Conservation (phyloP, 2,329 filamentous ascomycete species). For the Pseudogymnoascus sp. region DNA sequence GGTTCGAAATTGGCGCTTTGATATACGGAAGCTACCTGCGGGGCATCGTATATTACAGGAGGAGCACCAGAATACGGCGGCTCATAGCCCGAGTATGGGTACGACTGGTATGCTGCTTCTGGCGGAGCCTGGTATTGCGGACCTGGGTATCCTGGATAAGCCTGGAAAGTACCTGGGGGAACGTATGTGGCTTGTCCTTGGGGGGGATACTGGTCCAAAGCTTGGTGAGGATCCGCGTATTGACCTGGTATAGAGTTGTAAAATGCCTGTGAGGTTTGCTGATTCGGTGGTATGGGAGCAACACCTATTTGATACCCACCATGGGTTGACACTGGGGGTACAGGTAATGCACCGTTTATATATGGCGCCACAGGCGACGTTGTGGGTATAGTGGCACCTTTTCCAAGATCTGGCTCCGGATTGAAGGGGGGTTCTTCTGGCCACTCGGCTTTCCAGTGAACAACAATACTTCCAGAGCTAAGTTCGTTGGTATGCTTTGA, state of each 20-base stretch:
- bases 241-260: not conserved
- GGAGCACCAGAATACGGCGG: not conserved
- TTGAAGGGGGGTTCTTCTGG: slow-evolving; percentile 66
- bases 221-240: not conserved
- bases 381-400: slow-evolving; percentile 26
- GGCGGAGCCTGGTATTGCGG: not conserved
- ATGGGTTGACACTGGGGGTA: slow-evolving; percentile 23
- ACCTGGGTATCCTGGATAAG: not conserved
- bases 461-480: slow-evolving; percentile 62
- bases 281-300: slow-evolving; percentile 14
- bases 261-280: slow-evolving; percentile 18
- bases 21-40: not conserved
- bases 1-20: slow-evolving; percentile 13
- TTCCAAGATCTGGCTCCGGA: slow-evolving; percentile 43
- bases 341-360: slow-evolving; percentile 23
- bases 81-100: not conserved
- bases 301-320: slow-evolving; percentile 25
- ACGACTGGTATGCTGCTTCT: not conserved
- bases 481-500: slow-evolving; percentile 69
- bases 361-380: slow-evolving; percentile 28
- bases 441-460: slow-evolving; percentile 77
- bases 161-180: not conserved
- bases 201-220: not conserved
- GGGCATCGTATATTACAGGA: not conserved
- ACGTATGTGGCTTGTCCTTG: not conserved